phyloP scores from a whole-genome alignment of 257 asterid species.

The Solanum sejunctum region DNA sequence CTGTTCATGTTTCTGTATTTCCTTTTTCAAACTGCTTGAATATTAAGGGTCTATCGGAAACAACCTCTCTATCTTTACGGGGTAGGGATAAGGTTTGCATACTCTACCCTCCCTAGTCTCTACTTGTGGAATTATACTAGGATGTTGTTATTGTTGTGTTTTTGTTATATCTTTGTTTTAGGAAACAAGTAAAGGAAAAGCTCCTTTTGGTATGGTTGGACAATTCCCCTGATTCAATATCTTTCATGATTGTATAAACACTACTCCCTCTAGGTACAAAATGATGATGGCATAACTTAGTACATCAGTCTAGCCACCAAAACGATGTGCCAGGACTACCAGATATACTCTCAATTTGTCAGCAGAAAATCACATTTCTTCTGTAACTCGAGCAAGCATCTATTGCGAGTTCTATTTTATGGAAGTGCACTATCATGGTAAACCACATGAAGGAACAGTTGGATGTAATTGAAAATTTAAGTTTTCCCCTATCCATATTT shows the following conservation, averaged over 20 bases:
- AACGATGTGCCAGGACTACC: not conserved
- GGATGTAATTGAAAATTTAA: not conserved
- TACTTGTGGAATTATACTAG: no score
- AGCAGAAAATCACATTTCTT: not conserved
- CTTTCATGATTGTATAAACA: not conserved
- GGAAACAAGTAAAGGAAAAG: not conserved
- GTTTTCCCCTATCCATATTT: no score
- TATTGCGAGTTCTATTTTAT: not conserved
- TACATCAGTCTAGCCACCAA: not conserved
- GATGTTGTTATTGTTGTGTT: not conserved
- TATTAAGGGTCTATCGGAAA: no score
- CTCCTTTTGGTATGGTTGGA: not conserved
- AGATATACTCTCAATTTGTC: not conserved
- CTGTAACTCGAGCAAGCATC: not conserved
- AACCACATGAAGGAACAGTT: not conserved
- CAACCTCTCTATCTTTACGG: no score
- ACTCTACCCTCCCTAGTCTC: no score
- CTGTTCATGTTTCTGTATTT: no score
- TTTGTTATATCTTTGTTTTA: not conserved
- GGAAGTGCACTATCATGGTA: not conserved
- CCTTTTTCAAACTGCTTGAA: no score
- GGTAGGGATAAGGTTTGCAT: no score
- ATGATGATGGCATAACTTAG: not conserved
- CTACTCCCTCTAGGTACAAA: not conserved
- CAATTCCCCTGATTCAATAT: not conserved